These are phyloP conservation scores for Kluyveromyces marxianus DNA, from an alignment of 1,139 yeast species.

Conservation along the genomic window DNA sequence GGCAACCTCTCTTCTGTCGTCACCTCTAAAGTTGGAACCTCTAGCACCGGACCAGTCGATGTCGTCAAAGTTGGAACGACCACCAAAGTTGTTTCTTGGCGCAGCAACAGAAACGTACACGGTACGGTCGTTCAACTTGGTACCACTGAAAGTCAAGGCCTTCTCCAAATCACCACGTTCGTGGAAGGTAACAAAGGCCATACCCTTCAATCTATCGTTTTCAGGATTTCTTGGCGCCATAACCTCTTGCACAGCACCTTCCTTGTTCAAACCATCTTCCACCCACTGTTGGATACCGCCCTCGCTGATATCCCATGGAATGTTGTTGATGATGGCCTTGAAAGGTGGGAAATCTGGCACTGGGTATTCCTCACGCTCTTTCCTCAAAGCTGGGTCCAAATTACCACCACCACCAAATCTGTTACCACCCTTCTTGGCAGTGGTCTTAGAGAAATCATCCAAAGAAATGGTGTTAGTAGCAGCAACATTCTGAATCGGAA, in stretches of 20 bases:
- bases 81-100: slow-evolving; percentile 52
- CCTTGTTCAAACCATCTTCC: slow-evolving; percentile 52
- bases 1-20: slow-evolving; percentile 37
- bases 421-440: slow-evolving; percentile 13
- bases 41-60: slow-evolving; percentile 39
- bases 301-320: slow-evolving; percentile 79
- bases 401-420: slow-evolving; percentile 30
- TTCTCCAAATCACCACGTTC: slow-evolving; percentile 61
- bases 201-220: slow-evolving; percentile 66
- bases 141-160: slow-evolving; percentile 57
- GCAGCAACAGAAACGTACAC: slow-evolving; percentile 87
- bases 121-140: slow-evolving; percentile 66
- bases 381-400: slow-evolving; percentile 34
- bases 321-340: slow-evolving; percentile 79
- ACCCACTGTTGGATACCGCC: slow-evolving; percentile 59
- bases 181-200: slow-evolving; percentile 76
- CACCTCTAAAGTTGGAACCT: slow-evolving; percentile 30
- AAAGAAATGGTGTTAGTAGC: slow-evolving; percentile 26
- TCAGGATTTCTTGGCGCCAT: slow-evolving; percentile 63
- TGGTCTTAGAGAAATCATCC: slow-evolving; percentile 22
- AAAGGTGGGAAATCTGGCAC: slow-evolving; percentile 89
- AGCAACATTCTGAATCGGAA: slow-evolving; percentile 35
- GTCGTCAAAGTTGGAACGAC: slow-evolving; percentile 29
- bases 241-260: slow-evolving; percentile 45
- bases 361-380: slow-evolving; percentile 62